phyloP scores from a whole-genome alignment of 2,329 filamentous ascomycete species.

The Lecanosticta acicola region DNA sequence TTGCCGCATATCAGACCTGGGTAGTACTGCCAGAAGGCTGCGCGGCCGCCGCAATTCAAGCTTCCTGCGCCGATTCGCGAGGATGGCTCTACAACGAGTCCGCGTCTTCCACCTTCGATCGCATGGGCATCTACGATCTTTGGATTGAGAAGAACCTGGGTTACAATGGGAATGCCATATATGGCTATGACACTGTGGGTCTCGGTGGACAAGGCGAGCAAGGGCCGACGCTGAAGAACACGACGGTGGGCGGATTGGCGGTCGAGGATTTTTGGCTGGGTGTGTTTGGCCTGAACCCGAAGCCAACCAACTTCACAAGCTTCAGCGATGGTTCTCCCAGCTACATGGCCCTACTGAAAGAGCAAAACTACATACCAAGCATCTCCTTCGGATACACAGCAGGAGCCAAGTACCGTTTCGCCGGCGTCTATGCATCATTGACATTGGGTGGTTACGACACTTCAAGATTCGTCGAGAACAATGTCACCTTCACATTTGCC shows the following conservation, averaged over 20 bases:
- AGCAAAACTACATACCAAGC: conserved; percentile 59
- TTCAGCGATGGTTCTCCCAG: conserved; percentile 51
- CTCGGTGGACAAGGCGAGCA: conserved; percentile 37
- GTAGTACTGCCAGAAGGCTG: conserved; percentile 57
- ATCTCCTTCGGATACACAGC: conserved; percentile 71
- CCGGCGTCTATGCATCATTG: conserved; percentile 42
- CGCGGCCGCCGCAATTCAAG: conserved; percentile 28
- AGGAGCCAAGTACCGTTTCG: conserved; percentile 60
- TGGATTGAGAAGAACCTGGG: conserved; percentile 54
- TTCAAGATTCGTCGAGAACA: conserved; percentile 56
- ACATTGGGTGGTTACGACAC: conserved; percentile 67
- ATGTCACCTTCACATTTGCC: conserved; percentile 53
- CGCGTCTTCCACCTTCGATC: conserved; percentile 53
- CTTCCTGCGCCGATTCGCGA: conserved; percentile 49
- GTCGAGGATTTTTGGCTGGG: conserved; percentile 43
- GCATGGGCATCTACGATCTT: conserved; percentile 56
- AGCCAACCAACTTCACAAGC: conserved; percentile 47
- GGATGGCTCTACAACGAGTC: conserved; percentile 54
- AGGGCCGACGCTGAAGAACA: conserved; percentile 39
- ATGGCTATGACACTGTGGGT: conserved; percentile 50
- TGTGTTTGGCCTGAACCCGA: conserved; percentile 44
- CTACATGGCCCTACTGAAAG: conserved; percentile 50
- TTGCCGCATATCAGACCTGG: conserved; percentile 66
- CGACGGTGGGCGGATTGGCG: conserved; percentile 38
- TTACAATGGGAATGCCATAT: conserved; percentile 57